Evolutionary conservation across 1,284 basidiomycete genomes (phyloP), one percentile per base, ranked within the genome.

Genomic region (Porodaedalea pini): DNA sequence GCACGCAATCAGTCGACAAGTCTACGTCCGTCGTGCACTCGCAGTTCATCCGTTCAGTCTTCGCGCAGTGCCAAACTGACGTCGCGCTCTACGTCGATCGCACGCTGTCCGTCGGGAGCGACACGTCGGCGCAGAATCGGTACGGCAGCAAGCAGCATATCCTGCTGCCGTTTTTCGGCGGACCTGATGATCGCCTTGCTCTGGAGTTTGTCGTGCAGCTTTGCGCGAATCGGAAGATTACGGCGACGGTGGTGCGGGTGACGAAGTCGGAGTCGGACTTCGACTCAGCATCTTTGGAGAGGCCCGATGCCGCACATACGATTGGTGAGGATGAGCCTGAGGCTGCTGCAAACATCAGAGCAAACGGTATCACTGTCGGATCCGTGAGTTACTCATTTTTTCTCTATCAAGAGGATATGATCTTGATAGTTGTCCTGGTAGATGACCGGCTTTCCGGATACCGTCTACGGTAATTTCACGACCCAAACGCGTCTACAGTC

Each of bases 41-140:
- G 10, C 77, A 81, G 52, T 85, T 88, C 60, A 75, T 87, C 44
- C 77, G 86, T 21, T 72, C 76, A 41, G 77, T 88, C 19, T 87
- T 88, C 63, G 71, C 78, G 13, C 76, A 81, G 31, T 73, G 70
- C 3, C 65, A 64, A 7, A 71, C 69, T 29, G 80, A 83, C 63
- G 76, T 88, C 45, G 85, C 81, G 10, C 71, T 89, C 31, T 82
- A 83, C 67, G 81, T 96, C 48, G 92, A 95, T 66, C 75, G 78
- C 56, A 72, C 41, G 19, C 11, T 75, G 3, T n/a, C 41, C 48
- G 10, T 17, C 7, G 2, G 48, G 31, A 2, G 48, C 15, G 15
- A 21, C n/a, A 69, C 4, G 74, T 73, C 23, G 69, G 71, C n/a
- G 62, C 63, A 2, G 63, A 65, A 36, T 11, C 23, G 48, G 70